Conservation (phyloP, 2,329 filamentous ascomycete species). For the Fulvia fulva region DNA sequence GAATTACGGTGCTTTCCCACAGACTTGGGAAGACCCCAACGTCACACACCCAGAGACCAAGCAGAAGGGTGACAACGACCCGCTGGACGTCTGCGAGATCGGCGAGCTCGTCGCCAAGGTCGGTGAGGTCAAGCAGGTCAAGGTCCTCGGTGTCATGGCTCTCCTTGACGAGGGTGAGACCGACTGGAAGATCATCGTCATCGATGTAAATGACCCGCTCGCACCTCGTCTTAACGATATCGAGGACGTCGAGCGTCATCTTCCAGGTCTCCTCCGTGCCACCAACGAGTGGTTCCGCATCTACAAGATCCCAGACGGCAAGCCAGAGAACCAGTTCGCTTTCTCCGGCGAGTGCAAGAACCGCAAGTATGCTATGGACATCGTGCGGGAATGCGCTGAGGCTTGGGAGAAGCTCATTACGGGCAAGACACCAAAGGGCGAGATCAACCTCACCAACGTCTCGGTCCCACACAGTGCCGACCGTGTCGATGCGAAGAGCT, state of each 20-base stretch:
- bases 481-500: slow-evolving; percentile 64
- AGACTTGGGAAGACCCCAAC: slow-evolving; percentile 99
- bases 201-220: slow-evolving; percentile 95
- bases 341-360: slow-evolving; percentile 99
- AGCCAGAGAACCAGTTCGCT: slow-evolving; percentile 99
- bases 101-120: slow-evolving; percentile 95
- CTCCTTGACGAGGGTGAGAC: slow-evolving; percentile 99
- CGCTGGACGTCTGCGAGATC: slow-evolving; percentile 98
- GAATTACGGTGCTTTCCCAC: slow-evolving; percentile 99
- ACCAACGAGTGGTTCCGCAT: slow-evolving; percentile 99
- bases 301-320: slow-evolving; percentile 99
- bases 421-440: slow-evolving; percentile 76
- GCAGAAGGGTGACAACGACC: slow-evolving; percentile 99
- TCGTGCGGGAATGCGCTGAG: slow-evolving; percentile 92
- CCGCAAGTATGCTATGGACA: slow-evolving; percentile 96
- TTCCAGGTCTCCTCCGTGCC: slow-evolving; percentile 91
- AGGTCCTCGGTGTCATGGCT: slow-evolving; percentile 98
- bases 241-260: slow-evolving; percentile 97
- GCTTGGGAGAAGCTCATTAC: slow-evolving; percentile 95
- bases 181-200: slow-evolving; percentile 99
- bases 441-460: slow-evolving; percentile 77
- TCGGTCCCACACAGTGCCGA: slow-evolving; percentile 69
- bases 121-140: slow-evolving; percentile 99
- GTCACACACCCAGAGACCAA: slow-evolving; percentile 96
- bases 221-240: slow-evolving; percentile 96